phyloP scores from a whole-genome alignment of 148 eudicot species.

The Nepenthes mirabilis region DNA sequence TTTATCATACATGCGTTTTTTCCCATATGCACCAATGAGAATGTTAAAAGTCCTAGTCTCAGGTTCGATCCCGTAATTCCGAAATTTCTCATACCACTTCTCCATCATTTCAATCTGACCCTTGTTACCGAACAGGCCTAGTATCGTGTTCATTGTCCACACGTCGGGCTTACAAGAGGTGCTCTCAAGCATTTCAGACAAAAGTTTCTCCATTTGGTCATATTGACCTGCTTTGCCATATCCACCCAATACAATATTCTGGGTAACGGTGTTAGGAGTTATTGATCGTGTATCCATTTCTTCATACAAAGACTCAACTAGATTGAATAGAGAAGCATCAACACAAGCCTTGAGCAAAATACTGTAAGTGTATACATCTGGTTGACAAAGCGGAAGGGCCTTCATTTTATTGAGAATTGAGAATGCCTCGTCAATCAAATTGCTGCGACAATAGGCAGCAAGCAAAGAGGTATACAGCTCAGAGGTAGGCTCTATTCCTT shows the following conservation, averaged over 20 bases:
- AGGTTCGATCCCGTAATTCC: conserved; percentile 81
- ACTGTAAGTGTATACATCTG: conserved; percentile 82
- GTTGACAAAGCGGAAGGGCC: conserved; percentile 72
- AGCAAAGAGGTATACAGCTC: conserved; percentile 80
- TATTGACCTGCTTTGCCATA: conserved; percentile 76
- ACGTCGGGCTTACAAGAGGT: conserved; percentile 61
- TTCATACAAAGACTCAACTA: conserved; percentile 58
- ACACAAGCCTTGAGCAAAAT: conserved; percentile 79
- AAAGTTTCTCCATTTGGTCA: conserved; percentile 79
- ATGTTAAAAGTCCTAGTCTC: conserved; percentile 93
- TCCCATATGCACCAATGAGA: conserved; percentile 90
- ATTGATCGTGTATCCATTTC: conserved; percentile 59
- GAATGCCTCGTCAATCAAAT: conserved; percentile 52
- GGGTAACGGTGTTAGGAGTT: conserved; percentile 82
- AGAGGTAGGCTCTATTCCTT: conserved; percentile 63
- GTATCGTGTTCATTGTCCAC: conserved; percentile 94
- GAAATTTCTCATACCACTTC: conserved; percentile 86
- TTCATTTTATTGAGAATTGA: conserved; percentile 59
- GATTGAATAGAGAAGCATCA: conserved; percentile 52
- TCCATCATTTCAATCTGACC: conserved; percentile 94
- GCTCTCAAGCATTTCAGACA: conserved; percentile 65
- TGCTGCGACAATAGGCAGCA: conserved; percentile 74
- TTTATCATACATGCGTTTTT: conserved; percentile 82
- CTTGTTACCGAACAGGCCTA: conserved; percentile 77
- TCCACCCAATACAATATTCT: conserved; percentile 71